phyloP scores from a whole-genome alignment of 306 rosid genomes.

The Inga laurina region DNA sequence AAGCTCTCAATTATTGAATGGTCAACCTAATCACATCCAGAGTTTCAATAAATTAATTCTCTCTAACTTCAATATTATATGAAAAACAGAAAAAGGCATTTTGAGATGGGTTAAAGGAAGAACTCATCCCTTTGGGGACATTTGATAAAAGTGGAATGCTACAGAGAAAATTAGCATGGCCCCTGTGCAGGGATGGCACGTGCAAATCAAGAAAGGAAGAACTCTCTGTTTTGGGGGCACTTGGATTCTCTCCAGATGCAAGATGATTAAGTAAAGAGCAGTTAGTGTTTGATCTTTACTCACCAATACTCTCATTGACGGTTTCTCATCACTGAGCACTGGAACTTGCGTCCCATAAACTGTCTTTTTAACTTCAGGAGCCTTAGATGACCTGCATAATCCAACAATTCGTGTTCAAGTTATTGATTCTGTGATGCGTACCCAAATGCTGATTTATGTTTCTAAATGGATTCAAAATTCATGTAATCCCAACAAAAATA shows the following conservation, averaged over 20 bases:
- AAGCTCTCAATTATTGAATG: conserved; percentile 88
- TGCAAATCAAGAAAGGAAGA: too few species aligned
- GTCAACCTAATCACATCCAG: conserved; percentile 57
- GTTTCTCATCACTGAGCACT: conserved; percentile 66
- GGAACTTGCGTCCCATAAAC: conserved; percentile 68
- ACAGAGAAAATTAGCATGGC: too few species aligned
- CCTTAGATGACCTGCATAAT: conserved; percentile 73
- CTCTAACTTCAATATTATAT: not conserved
- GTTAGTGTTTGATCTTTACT: conserved; percentile 22
- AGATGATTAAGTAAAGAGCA: not conserved
- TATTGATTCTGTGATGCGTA: not conserved
- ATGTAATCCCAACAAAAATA: not conserved
- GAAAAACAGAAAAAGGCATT: not conserved
- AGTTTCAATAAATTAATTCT: not conserved
- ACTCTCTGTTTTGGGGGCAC: too few species aligned
- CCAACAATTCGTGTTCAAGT: conserved; percentile 1
- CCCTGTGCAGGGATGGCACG: too few species aligned
- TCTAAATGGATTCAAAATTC: not conserved
- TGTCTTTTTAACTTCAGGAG: conserved; percentile 53
- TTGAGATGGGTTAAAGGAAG: too few species aligned
- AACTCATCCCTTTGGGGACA: too few species aligned
- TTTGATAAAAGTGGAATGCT: too few species aligned
- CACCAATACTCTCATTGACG: conserved; percentile 66
- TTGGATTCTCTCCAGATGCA: too few species aligned
- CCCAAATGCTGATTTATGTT: not conserved